Base-by-base conservation (phyloP, 805 yeast genomes). In the Metschnikowia borealis region DNA sequence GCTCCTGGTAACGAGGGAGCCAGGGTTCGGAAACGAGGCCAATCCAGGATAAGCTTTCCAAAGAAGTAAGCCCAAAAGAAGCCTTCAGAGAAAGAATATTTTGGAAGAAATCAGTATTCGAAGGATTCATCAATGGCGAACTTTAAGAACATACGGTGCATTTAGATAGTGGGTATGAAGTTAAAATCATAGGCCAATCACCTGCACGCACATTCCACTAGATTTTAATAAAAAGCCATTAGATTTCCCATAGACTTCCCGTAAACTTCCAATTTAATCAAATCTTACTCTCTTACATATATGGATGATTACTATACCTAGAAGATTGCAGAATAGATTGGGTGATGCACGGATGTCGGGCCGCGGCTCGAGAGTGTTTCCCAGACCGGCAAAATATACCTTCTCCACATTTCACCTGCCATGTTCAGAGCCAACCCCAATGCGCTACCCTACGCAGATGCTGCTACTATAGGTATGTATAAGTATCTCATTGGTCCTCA, bases 381-480 rank as follows among this genome's bases (percentile, higher is more conserved):
- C 20, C 44, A 38, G 11, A 38, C 48, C 6, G 31, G 29, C 23
- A 23, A 37, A 21, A 23, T 23, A 23, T 14, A 23, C 5, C 20
- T 21, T 17, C 40, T 35, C 47, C 45, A 42, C 45, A 42, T 42
- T 42, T 42, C 45, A 42, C 31, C 38, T 17, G 17, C 11, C 17
- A 56, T 56, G 59, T 50, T 50, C 29, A 41, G 50, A 35, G 50
- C 49, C 33, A 56, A 51, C 46, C 43, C 44, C 6, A 55, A 56
- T 44, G 67, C 69, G 7, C 62, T 73, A 44, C 87, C 91, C 1
- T 84, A 81, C 63, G 96, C 97, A 1, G 86, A 86, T 60, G 91
- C 96, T 1, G 91, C 97, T 0, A 85, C 91, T 10, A 88, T 91
- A 60, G 85, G 85, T 81, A 70, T 57, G 85, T 77, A 13, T 6